These are phyloP conservation scores for Pseudogymnoascus sp. DNA, from an alignment of 2,329 filamentous ascomycete species.

Conservation along the genomic window DNA sequence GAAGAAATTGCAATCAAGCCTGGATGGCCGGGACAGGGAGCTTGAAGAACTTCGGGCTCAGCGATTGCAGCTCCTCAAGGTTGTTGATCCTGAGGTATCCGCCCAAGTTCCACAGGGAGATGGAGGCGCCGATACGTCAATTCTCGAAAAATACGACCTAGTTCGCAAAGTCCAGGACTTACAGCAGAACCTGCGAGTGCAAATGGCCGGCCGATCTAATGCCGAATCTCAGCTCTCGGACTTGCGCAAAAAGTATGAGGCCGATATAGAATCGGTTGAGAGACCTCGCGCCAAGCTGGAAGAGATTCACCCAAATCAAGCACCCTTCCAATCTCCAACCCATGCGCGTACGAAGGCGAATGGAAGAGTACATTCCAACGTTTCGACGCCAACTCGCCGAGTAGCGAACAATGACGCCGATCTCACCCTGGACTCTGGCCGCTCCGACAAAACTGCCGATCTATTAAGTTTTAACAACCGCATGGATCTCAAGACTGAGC, in stretches of 20 bases:
- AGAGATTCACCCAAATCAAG: constrained; percentile 80
- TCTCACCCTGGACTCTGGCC: constrained; percentile 60
- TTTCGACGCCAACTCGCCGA: constrained; percentile 70
- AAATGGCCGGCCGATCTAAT: constrained; percentile 70
- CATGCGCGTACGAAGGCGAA: constrained; percentile 51
- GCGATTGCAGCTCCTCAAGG: constrained; percentile 73
- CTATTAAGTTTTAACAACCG: constrained; percentile 76
- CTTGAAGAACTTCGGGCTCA: constrained; percentile 73
- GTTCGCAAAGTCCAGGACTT: constrained; percentile 79
- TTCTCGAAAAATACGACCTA: constrained; percentile 70
- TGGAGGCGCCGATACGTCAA: constrained; percentile 41
- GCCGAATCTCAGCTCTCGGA: constrained; percentile 79
- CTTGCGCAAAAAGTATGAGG: constrained; percentile 65
- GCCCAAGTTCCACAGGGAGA: constrained; percentile 46
- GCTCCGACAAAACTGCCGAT: constrained; percentile 80
- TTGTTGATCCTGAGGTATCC: constrained; percentile 67
- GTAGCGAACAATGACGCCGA: constrained; percentile 58
- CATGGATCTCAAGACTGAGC: constrained; percentile 83
- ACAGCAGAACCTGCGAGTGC: constrained; percentile 80
- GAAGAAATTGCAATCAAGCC: constrained; percentile 67
- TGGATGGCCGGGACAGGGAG: constrained; percentile 76
- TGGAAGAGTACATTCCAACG: constrained; percentile 59
- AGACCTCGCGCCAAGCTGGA: constrained; percentile 68
- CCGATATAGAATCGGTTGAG: constrained; percentile 58
- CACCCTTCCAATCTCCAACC: constrained; percentile 67